Percentiles rank a stretch among this genome's conserved stretches.
phyloP scores from a whole-genome alignment of 306 rosid genomes.

The Acacia crassicarpa region DNA sequence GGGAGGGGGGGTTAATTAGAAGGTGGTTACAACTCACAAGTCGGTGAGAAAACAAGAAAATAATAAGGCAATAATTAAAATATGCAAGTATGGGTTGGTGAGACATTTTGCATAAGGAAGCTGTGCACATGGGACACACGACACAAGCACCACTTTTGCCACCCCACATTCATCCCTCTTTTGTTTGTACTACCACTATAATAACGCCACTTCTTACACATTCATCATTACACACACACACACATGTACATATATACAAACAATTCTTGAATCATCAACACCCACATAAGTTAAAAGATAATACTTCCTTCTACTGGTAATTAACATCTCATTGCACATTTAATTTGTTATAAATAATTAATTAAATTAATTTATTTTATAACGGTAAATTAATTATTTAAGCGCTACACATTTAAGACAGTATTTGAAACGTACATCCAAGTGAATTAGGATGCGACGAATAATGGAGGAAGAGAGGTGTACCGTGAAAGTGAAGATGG shows the following conservation, averaged over 20 bases:
- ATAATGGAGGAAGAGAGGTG: neutral
- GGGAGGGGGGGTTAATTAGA: too few species aligned
- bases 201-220: neutral
- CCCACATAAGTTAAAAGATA: too few species aligned
- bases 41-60: neutral
- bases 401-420: too few species aligned
- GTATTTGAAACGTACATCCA: neutral
- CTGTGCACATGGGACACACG: conserved; percentile 17
- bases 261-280: too few species aligned
- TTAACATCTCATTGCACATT: too few species aligned
- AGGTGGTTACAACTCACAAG: neutral
- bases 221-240: too few species aligned
- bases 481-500: conserved; percentile 67
- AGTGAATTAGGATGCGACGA: neutral
- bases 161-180: neutral
- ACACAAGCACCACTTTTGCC: conserved; percentile 25
- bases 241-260: too few species aligned
- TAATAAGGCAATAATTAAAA: too few species aligned
- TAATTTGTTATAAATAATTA: too few species aligned
- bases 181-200: neutral
- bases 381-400: too few species aligned
- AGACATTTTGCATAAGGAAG: conserved; percentile 24
- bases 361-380: too few species aligned
- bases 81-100: neutral
- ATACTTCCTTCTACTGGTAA: too few species aligned